Evolutionary conservation across 805 yeast species (phyloP), one percentile per base, ranked within the genome.

Genomic region (Candida fluviatilis): DNA sequence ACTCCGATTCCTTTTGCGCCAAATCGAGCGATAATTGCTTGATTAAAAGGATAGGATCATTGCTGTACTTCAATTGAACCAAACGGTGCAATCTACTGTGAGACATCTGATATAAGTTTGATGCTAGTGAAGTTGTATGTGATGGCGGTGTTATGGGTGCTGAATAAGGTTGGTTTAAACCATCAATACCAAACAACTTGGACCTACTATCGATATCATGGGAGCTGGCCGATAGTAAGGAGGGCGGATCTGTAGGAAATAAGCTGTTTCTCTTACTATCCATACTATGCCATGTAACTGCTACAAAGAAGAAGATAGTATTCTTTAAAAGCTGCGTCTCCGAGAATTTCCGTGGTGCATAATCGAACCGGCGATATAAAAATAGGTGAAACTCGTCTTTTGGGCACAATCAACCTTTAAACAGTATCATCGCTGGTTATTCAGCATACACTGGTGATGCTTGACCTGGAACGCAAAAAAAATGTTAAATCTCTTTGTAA

Each of bases 401-500:
- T 21, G 24, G 24, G 10, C n/a, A n/a, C n/a, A n/a, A n/a, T n/a
- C n/a, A n/a, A n/a, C n/a, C n/a, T n/a, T n/a, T n/a, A n/a, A n/a
- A n/a, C n/a, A n/a, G n/a, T n/a, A n/a, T n/a, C n/a, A n/a, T n/a
- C n/a, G n/a, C n/a, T n/a, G n/a, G n/a, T n/a, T n/a, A n/a, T n/a
- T n/a, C n/a, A n/a, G n/a, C n/a, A n/a, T n/a, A n/a, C n/a, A n/a
- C n/a, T n/a, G n/a, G 24, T 21, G 6, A 10, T 21, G 10, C 24
- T 21, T 26, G 29, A 13, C 5, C 29, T 12, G 13, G n/a, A 10
- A 7, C 5, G 13, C 74, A 84, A 88, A 87, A 86, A 86, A 84
- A 82, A 75, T 68, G 71, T 68, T 78, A 85, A 88, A 91, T 90
- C 98, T 91, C 97, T 91, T 91, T 91, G 97, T 88, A 89, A 83